Evolutionary conservation across 257 asterid species (phyloP), one percentile per base, ranked within the genome.

Genomic region (Sherardia arvensis): DNA sequence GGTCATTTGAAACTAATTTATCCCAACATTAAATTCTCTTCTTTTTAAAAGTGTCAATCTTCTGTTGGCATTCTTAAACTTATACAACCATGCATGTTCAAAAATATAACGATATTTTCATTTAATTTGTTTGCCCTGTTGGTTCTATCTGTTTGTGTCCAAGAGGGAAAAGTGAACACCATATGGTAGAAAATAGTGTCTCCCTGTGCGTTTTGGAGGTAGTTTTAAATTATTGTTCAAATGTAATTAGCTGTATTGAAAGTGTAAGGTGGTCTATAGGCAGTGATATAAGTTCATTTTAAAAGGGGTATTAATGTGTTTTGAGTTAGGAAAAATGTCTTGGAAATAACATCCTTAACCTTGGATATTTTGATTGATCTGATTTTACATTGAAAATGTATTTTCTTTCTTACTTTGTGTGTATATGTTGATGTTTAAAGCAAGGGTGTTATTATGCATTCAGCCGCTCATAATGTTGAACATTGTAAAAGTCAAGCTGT

Each of bases 1-100:
- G 85, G 99, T 87, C 55, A 71, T 85, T 58, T 59, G 62, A 47
- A 65, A 68, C 21, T 32, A 26, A n/a, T 40, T 28, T 30, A 32
- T 28, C 36, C 63, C 4, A 1, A 5, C 9, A 20, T 5, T 15
- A 49, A 14, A 25, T 20, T 15, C 7, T 25, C 9, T 49, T 49
- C 32, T 7, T 18, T 33, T 51, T 15, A 15, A 20, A n/a, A 54
- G 23, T 62, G 12, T 38, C 4, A 0, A 14, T 33, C 53, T 54
- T 22, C 25, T 18, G 0, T 54, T 47, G 48, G 10, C 20, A 38
- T 56, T 45, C 22, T 17, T n/a, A 34, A 28, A 2, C 7, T 21
- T 15, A 8, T 20, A 22, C 21, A 18, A 27, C 32, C 26, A 47
- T 63, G 45, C 61, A 18, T 51, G 18, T 51, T 30, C 27, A 58